phyloP scores from a whole-genome alignment of 805 yeast genomes.

The Candida insectorum region DNA sequence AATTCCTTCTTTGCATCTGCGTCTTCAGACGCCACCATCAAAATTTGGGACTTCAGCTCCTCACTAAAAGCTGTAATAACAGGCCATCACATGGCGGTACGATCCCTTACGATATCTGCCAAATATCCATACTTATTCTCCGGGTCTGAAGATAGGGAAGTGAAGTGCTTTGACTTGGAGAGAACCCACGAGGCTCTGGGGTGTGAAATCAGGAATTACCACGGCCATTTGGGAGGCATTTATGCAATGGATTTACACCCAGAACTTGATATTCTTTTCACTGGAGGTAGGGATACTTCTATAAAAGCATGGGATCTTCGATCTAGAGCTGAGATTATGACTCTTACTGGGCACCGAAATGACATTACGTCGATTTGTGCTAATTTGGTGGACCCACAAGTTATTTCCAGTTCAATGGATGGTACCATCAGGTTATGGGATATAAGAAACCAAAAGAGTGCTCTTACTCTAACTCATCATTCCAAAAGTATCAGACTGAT shows the following conservation, averaged over 20 bases:
- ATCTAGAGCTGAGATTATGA: constrained; percentile 68
- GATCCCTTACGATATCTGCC: constrained; percentile 69
- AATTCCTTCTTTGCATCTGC: constrained; percentile 93
- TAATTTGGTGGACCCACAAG: constrained; percentile 78
- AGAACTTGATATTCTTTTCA: constrained; percentile 72
- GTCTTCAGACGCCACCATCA: constrained; percentile 81
- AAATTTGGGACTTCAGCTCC: constrained; percentile 84
- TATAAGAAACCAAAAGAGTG: constrained; percentile 70
- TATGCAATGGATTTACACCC: constrained; percentile 86
- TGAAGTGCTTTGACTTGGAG: constrained; percentile 95
- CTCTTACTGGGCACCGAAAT: constrained; percentile 75
- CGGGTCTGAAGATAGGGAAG: constrained; percentile 89
- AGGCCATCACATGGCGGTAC: constrained; percentile 88
- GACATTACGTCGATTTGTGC: constrained; percentile 69
- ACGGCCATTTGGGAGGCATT: constrained; percentile 91
- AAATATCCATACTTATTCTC: constrained; percentile 86
- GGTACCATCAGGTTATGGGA: constrained; percentile 90
- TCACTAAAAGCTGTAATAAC: constrained; percentile 72
- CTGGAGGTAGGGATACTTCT: constrained; percentile 87
- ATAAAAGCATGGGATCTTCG: constrained; percentile 94
- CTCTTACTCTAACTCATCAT: constrained; percentile 78
- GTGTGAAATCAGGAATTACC: constrained; percentile 71
- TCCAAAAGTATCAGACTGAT: constrained; percentile 76
- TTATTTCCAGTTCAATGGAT: constrained; percentile 80
- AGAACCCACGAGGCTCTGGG: constrained; percentile 58